Evolutionary conservation across 495 filamentous ascomycete genomes (phyloP), one percentile per base, ranked within the genome.

Genomic region (Umbilicaria muhlenbergii): DNA sequence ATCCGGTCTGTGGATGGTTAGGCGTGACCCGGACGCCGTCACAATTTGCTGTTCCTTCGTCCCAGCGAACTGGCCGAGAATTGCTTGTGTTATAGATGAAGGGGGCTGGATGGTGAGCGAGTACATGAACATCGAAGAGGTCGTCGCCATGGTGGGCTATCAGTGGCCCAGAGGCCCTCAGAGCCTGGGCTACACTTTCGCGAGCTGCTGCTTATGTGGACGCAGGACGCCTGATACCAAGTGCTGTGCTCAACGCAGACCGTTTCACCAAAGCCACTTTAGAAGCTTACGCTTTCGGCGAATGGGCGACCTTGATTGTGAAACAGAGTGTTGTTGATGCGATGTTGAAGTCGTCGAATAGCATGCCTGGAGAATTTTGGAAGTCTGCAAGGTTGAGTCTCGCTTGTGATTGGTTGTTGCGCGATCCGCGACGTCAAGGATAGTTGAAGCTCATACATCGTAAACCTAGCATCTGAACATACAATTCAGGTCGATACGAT

Each of bases 101-200:
- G 92, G 84, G 44, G 85, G 80, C 61, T 94, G 83, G 54, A 99
- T 78, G 16, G 92, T 95, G 59, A 96, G 68, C 38, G 84, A 87
- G 68, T 96, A 96, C 71, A 96, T 80, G 59, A 94, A 94, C 86
- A 94, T 92, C 56, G 84, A 86, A 51, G 87, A 94, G 36, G 87
- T 94, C 47, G 86, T 89, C 59, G 91, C 87, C 91, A 99, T 99
- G 64, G 51, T 83, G 73, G 62, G 56, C 52, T 53, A 43, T 37
- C 49, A 46, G 33, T 42, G 42, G 43, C 36, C 41, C 18, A 32
- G 34, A 35, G 51, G 38, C 43, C 51, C 19, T 32, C 3, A 39
- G 12, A 13, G 8, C 7, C 15, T 17, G 15, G 16, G 24, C 8
- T 10, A 28, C 24, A 28, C 24, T 6, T 28, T 0, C 1, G 24